phyloP scores from a whole-genome alignment of 805 yeast species.

The Metschnikowia aberdeeniae region DNA sequence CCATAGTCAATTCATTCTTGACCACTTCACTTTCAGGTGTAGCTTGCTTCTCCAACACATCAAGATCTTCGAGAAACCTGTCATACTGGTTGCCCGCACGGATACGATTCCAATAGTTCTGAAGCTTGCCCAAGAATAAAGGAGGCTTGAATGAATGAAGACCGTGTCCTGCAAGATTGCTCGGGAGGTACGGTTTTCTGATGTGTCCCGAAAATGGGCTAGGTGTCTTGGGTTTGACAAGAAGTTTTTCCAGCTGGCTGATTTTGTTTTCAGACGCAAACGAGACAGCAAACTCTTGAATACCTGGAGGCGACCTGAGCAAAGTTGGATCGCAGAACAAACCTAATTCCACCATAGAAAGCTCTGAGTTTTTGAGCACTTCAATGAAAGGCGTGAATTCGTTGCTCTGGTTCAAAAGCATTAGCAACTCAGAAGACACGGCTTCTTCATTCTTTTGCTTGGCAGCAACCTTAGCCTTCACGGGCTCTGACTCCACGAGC shows the following conservation, averaged over 20 bases:
- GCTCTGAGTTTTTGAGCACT: constrained; percentile 28
- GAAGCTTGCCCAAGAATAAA: constrained; percentile 31
- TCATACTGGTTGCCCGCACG: constrained; percentile 33
- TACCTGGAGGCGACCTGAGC: constrained; percentile 38
- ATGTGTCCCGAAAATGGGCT: constrained; percentile 27
- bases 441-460: constrained; percentile 11
- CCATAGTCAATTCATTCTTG: constrained; percentile 35
- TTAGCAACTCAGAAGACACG: constrained; percentile 17
- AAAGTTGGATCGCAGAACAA: constrained; percentile 34
- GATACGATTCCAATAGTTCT: constrained; percentile 38
- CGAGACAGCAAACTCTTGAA: constrained; percentile 39
- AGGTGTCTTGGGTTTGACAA: constrained; percentile 19
- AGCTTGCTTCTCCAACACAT: constrained; percentile 19
- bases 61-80: constrained; percentile 29
- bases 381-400: constrained; percentile 20
- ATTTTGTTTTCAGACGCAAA: constrained; percentile 32
- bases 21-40: constrained; percentile 20
- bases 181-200: constrained; percentile 34
- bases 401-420: constrained; percentile 19
- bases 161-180: constrained; percentile 11
- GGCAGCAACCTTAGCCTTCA: background rate
- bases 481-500: background rate
- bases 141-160: constrained; percentile 27
- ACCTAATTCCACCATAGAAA: constrained; percentile 29
- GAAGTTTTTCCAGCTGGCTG: constrained; percentile 21